These are phyloP conservation scores for Dinochytrium kinnereticum DNA, from an alignment of 371 early-diverging fungal species.

Conservation along the genomic window DNA sequence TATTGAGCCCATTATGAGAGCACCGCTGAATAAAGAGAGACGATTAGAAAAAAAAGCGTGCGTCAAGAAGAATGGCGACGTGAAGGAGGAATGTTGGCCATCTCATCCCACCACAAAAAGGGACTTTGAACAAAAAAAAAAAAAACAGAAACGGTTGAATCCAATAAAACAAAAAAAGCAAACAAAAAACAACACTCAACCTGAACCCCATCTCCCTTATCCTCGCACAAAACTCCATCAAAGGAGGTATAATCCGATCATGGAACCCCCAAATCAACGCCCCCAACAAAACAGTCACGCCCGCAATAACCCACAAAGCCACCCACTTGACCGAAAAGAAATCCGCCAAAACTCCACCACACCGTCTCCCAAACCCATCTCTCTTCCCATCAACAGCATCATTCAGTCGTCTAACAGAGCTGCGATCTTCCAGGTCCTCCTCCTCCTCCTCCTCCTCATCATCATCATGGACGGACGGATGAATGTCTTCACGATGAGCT, in stretches of 20 bases:
- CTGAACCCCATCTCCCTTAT: conserved; percentile 19
- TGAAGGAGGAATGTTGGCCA: too few species aligned
- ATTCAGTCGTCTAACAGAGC: too few species aligned
- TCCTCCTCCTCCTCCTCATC: too few species aligned
- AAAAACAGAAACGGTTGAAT: neutral
- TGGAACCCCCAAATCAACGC: conserved; percentile 11
- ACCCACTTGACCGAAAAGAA: conserved; percentile 26
- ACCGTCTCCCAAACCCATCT: too few species aligned
- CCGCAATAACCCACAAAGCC: conserved; percentile 25
- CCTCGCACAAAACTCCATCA: conserved; percentile 22
- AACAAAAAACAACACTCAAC: neutral
- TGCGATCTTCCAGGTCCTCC: too few species aligned
- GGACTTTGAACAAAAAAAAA: too few species aligned
- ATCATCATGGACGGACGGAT: too few species aligned
- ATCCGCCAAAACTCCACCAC: too few species aligned
- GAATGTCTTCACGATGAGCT: too few species aligned
- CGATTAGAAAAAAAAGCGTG: neutral
- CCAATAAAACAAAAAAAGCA: neutral
- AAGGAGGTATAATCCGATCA: conserved; percentile 16
- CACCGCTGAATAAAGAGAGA: too few species aligned
- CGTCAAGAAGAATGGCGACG: neutral
- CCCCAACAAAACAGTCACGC: neutral
- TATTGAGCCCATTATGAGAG: conserved; percentile 8
- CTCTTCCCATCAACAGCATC: too few species aligned
- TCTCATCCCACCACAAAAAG: too few species aligned